Conservation (phyloP, 2,329 filamentous ascomycete species). For the Hypoxylon sp. region DNA sequence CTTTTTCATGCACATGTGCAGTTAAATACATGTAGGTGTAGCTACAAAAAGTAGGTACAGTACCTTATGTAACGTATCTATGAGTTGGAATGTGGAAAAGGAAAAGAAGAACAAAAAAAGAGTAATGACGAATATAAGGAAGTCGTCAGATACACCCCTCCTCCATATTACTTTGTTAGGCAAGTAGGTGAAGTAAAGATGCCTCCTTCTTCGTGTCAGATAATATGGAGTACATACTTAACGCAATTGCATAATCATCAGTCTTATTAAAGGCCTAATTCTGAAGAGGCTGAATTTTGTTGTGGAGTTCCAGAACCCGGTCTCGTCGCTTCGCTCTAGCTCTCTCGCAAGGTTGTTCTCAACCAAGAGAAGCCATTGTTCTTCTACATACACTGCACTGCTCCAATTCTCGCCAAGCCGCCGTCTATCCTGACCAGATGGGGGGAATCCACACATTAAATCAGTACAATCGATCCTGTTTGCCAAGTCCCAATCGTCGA, state of each 20-base stretch:
- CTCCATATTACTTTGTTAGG: not conserved
- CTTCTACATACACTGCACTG: not conserved
- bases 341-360: not conserved
- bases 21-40: not conserved
- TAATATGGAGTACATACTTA: not conserved
- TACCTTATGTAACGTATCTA: constrained; percentile 12
- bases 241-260: not conserved
- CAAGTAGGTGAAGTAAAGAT: not conserved
- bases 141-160: constrained; percentile 1
- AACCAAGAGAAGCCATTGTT: not conserved
- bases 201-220: constrained; percentile 10
- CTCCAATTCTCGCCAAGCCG: constrained; percentile 44
- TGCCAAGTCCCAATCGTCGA: constrained; percentile 40
- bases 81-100: constrained; percentile 9
- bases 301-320: constrained; percentile 3
- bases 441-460: constrained; percentile 37
- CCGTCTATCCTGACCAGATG: constrained; percentile 36
- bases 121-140: constrained; percentile 16
- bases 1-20: constrained; percentile 3
- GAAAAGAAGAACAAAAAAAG: not conserved
- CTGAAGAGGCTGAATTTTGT: constrained; percentile 35
- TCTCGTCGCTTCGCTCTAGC: constrained; percentile 5
- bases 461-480: constrained; percentile 38
- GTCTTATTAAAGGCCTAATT: constrained; percentile 2
- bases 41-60: too few relatives aligned